phyloP scores from a whole-genome alignment of 1,284 basidiomycete species.

The Moesziomyces aphidis region DNA sequence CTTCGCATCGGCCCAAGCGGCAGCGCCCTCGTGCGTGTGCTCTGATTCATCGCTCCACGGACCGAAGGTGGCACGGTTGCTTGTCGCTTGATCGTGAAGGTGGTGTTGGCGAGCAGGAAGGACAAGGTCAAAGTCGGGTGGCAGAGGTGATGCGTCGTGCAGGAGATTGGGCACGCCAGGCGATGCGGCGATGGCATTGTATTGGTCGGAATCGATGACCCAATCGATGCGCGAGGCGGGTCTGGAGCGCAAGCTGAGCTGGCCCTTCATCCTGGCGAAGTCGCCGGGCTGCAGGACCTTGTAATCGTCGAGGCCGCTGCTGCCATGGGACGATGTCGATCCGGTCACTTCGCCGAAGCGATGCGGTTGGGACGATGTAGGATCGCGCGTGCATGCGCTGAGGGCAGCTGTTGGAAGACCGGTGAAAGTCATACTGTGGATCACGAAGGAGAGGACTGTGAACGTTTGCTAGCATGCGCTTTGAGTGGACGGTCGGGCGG shows the following conservation, averaged over 20 bases:
- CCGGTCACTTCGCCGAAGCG: conserved; percentile 3
- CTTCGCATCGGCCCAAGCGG: conserved; percentile 2
- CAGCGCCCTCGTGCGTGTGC: conserved; percentile 1
- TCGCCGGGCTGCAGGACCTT: conserved; percentile 34
- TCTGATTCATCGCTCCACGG: conserved; percentile 10
- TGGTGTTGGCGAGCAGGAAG: conserved; percentile 3
- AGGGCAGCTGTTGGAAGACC: background rate
- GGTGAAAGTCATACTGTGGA: conserved; percentile 8
- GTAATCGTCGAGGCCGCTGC: conserved; percentile 14
- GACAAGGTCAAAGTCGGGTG: conserved; percentile 27
- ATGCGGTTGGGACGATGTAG: background rate
- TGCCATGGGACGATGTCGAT: conserved; percentile 14
- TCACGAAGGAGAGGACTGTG: background rate
- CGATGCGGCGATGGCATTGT: background rate
- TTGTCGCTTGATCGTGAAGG: conserved; percentile 3
- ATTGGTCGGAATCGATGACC: background rate
- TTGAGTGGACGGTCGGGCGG: too few relatives aligned
- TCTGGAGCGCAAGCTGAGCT: conserved; percentile 14
- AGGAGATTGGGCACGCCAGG: background rate
- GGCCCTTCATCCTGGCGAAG: conserved; percentile 29
- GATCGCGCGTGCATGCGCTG: conserved; percentile 8
- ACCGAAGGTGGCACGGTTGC: conserved; percentile 24
- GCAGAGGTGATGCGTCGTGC: conserved; percentile 5
- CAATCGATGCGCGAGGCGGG: conserved; percentile 15
- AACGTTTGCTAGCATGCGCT: background rate